Base-by-base conservation (phyloP, 352 stramenopile genomes). In the Pythium rishiriense region DNA sequence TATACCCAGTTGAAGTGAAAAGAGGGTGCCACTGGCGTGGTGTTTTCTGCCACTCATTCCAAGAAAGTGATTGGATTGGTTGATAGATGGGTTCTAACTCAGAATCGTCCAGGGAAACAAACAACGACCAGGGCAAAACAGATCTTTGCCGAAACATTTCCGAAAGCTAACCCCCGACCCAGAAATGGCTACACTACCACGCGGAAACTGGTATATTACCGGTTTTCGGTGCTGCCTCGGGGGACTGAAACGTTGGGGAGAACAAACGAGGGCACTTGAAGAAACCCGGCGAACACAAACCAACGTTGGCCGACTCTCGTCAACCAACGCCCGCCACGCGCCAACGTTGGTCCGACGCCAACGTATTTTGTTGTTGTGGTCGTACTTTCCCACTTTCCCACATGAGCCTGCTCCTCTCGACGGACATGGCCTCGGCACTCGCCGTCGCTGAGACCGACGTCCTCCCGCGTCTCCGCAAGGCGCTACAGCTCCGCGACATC, bases 401-500 rank as follows among this genome's bases (percentile, higher is more conserved):
- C n/a, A n/a, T n/a, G n/a, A n/a, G n/a, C n/a, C n/a, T n/a, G n/a
- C n/a, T n/a, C n/a, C n/a, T n/a, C n/a, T n/a, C n/a, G n/a, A n/a
- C n/a, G n/a, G n/a, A n/a, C n/a, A n/a, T n/a, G n/a, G n/a, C n/a
- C n/a, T n/a, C n/a, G n/a, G n/a, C n/a, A n/a, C n/a, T n/a, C n/a
- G 33, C 9, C 33, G 33, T 1, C 7, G 33, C 17, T 1, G 7
- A 39, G 2, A 14, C 7, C 33, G 33, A 47, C 51, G 35, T 19
- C 51, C 55, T 70, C 22, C 49, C 35, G n/a, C 17, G 21, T 9
- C 28, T 70, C 29, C 67, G 62, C 19, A 58, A 62, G 25, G 39
- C 58, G 62, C 66, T 91, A 43, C 78, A 87, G 35, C 68, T 75
- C 17, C 85, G 83, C 58, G 67, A 85, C 48, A 78, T 85, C 19